Conservation (phyloP, 371 early-diverging fungal genomes). For the Sporodiniella umbellata region DNA sequence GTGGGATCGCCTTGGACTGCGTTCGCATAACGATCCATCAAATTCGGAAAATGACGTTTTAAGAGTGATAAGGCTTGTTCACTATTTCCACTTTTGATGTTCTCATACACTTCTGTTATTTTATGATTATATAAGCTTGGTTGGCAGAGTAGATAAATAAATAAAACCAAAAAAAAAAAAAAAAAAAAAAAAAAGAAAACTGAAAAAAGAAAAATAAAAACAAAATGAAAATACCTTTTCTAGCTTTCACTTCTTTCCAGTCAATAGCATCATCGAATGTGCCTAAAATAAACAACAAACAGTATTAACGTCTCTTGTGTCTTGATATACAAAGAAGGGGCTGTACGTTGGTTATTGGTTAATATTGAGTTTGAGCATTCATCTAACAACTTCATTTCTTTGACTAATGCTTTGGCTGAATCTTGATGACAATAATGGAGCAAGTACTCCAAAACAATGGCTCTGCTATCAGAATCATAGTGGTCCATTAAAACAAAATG, state of each 20-base stretch:
- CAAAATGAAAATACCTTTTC: no score
- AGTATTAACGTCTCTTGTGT: no score
- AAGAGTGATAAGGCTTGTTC: constrained; percentile 10
- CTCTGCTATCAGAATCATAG: constrained; percentile 6
- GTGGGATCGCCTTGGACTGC: not conserved
- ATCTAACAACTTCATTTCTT: constrained; percentile 8
- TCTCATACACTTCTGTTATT: constrained; percentile 8
- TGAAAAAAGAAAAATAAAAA: no score
- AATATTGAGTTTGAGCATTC: constrained; percentile 4
- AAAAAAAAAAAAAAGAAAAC: no score
- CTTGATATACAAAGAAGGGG: no score
- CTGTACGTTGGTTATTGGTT: not conserved
- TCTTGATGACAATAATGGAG: constrained; percentile 22
- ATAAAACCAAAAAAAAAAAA: not conserved
- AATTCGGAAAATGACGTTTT: constrained; percentile 7
- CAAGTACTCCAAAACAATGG: constrained; percentile 21
- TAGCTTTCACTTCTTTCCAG: constrained; percentile 10
- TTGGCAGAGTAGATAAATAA: no score
- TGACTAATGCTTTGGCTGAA: constrained; percentile 15
- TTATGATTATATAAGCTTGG: no score
- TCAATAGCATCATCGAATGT: constrained; percentile 4
- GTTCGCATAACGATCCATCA: constrained; percentile 1
- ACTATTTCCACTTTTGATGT: constrained; percentile 14
- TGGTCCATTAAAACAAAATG: constrained; percentile 5
- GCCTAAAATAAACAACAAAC: not conserved